Percentiles rank a stretch among this genome's conserved stretches.
These are phyloP conservation scores for Fusarium floridanum DNA, from an alignment of 2,329 filamentous ascomycete species.

Conservation along the genomic window DNA sequence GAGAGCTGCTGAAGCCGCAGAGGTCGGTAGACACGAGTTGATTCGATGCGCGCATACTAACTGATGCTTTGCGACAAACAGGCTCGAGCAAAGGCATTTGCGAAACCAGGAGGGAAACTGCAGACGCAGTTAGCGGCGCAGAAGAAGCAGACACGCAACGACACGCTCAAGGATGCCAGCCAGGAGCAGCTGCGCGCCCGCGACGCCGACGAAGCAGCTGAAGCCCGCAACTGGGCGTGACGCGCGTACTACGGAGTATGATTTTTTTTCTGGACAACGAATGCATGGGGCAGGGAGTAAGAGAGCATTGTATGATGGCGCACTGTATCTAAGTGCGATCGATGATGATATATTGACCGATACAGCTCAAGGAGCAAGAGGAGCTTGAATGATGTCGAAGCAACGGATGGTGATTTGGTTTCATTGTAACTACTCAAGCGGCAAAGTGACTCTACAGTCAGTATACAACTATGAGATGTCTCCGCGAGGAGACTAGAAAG, in stretches of 20 bases:
- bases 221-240: slow-evolving; percentile 54
- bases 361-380: neutral
- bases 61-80: slow-evolving; percentile 48
- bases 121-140: slow-evolving; percentile 78
- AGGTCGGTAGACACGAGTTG: slow-evolving; percentile 68
- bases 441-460: neutral
- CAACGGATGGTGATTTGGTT: slow-evolving; percentile 3
- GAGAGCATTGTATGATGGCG: neutral
- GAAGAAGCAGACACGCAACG: slow-evolving; percentile 77
- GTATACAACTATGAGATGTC: neutral
- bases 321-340: neutral
- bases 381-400: neutral
- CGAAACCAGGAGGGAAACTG: slow-evolving; percentile 75
- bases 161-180: slow-evolving; percentile 77
- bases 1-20: slow-evolving; percentile 84
- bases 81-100: slow-evolving; percentile 74
- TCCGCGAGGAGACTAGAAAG: neutral
- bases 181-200: slow-evolving; percentile 73
- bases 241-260: neutral
- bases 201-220: slow-evolving; percentile 72
- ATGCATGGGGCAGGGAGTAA: neutral
- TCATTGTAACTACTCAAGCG: slow-evolving; percentile 3
- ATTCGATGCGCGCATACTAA: neutral
- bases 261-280: neutral
- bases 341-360: neutral